These are phyloP conservation scores for Neophaeococcomyces aloes DNA, from an alignment of 2,329 filamentous ascomycete species.

Conservation along the genomic window DNA sequence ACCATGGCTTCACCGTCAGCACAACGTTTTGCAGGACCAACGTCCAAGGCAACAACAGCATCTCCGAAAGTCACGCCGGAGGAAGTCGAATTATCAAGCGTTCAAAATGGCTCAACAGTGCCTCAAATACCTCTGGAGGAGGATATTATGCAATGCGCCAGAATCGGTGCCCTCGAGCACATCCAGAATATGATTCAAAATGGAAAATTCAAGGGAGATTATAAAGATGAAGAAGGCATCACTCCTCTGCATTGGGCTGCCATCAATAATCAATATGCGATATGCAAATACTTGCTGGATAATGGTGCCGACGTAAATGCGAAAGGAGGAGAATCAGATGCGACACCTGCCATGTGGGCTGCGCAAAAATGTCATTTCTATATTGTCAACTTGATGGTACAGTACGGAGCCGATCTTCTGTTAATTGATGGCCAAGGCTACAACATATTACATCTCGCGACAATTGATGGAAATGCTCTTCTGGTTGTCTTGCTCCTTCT, in stretches of 20 bases:
- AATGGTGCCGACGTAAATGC: conserved; percentile 82
- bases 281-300: conserved; percentile 90
- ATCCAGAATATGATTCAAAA: conserved; percentile 86
- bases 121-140: conserved; percentile 46
- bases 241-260: conserved; percentile 96
- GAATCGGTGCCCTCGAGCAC: conserved; percentile 71
- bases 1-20: conserved; percentile 3
- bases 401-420: conserved; percentile 84
- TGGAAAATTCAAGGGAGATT: conserved; percentile 70
- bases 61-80: conserved; percentile 13
- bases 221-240: conserved; percentile 83
- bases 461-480: conserved; percentile 91
- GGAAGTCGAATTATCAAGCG: conserved; percentile 19
- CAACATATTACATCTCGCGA: conserved; percentile 93
- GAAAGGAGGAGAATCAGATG: conserved; percentile 89
- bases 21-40: conserved; percentile 6
- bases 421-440: conserved; percentile 92
- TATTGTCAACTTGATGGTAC: conserved; percentile 81
- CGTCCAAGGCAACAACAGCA: conserved; percentile 12
- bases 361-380: conserved; percentile 96
- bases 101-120: conserved; percentile 20
- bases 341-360: conserved; percentile 92
- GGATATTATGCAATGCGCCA: conserved; percentile 92
- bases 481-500: conserved; percentile 82
- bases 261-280: conserved; percentile 96